Evolutionary conservation across 148 eudicot species (phyloP).

Genomic region (Rhododendron simsii): DNA sequence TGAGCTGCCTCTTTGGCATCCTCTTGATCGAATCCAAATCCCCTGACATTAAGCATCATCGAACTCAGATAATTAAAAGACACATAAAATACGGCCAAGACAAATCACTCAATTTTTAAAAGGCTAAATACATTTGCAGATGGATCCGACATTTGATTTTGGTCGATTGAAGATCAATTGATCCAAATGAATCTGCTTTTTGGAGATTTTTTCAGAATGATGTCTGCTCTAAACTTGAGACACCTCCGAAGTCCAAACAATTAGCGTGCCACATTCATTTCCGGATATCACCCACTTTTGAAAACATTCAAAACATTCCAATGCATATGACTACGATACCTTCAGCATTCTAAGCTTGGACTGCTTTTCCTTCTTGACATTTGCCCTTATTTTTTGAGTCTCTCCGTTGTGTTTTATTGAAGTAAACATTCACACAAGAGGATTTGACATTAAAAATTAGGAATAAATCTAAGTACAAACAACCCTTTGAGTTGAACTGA

Average conservation of each 20-base stretch:
- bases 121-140: background rate
- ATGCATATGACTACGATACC: background rate
- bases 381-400: background rate
- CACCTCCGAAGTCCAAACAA: background rate
- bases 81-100: background rate
- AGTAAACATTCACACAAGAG: background rate
- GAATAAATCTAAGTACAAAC: background rate
- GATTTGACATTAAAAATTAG: background rate
- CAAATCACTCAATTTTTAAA: background rate
- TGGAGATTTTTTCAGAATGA: background rate
- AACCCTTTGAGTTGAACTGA: background rate
- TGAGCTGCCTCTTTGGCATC: conserved; percentile 22
- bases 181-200: background rate
- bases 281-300: background rate
- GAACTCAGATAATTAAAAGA: background rate
- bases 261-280: background rate
- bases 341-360: background rate
- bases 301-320: background rate
- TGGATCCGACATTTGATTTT: background rate
- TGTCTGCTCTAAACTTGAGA: background rate
- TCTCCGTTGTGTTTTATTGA: background rate
- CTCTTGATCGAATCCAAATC: conserved; percentile 16
- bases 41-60: conserved; percentile 12
- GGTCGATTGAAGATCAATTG: background rate
- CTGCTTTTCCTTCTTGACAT: background rate